Conservation (phyloP, 1,284 basidiomycete genomes). For the Moesziomyces aphidis region DNA sequence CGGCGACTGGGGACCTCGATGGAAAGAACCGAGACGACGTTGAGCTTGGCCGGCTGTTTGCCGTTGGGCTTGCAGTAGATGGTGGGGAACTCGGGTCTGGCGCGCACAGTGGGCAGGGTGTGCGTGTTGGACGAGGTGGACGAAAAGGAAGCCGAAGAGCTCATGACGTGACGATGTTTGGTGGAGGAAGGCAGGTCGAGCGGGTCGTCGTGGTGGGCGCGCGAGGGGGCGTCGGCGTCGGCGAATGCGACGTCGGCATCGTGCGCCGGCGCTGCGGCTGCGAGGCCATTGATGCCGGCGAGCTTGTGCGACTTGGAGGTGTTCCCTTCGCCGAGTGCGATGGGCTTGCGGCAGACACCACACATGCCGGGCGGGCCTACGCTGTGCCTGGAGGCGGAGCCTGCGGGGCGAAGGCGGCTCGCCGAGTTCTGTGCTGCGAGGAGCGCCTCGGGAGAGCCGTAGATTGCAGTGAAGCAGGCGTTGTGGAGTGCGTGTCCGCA, state of each 20-base stretch:
- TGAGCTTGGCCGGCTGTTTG: constrained; percentile 72
- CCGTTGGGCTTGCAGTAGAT: constrained; percentile 74
- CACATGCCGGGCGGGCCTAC: constrained; percentile 82
- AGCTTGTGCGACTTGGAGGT: constrained; percentile 71
- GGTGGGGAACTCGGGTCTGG: constrained; percentile 86
- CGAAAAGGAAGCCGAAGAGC: constrained; percentile 34
- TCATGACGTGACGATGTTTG: constrained; percentile 13
- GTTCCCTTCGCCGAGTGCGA: constrained; percentile 84
- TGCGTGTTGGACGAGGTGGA: constrained; percentile 34
- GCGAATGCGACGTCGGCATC: constrained; percentile 13
- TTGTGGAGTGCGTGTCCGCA: constrained; percentile 98
- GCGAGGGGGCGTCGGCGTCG: constrained; percentile 11
- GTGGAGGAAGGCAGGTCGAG: constrained; percentile 11
- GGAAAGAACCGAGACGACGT: constrained; percentile 87
- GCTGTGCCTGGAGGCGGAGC: constrained; percentile 68
- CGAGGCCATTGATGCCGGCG: constrained; percentile 27
- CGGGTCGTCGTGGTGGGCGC: constrained; percentile 45
- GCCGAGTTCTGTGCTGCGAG: constrained; percentile 39
- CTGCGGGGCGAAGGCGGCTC: constrained; percentile 30
- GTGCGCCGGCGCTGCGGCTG: constrained; percentile 5
- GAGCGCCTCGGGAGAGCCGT: constrained; percentile 82
- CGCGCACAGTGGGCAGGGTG: constrained; percentile 79
- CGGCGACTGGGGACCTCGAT: constrained; percentile 86
- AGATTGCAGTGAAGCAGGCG: constrained; percentile 93
- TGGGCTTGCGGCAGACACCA: constrained; percentile 92